Evolutionary conservation across 192 early-diverging fungal species (phyloP), one percentile per base, ranked within the genome.

Genomic region (Coemansia sp.): DNA sequence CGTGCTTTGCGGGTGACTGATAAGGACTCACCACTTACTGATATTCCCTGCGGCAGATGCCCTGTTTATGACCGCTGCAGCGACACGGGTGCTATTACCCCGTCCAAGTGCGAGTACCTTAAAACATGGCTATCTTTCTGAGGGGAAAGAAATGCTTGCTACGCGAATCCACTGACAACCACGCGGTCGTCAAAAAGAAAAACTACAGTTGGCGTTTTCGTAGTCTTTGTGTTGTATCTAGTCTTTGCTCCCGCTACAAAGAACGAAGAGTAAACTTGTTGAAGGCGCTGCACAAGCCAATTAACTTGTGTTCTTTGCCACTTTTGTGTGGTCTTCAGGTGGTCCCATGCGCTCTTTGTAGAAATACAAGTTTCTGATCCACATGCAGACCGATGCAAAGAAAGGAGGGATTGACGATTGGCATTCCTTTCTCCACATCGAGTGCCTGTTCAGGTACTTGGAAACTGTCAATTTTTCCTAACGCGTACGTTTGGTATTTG

Each of bases 31-130:
- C 86, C 88, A 11, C 79, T 87, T 67, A 88, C 90, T 26, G 92
- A 94, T 45, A 84, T 89, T 9, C 95, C 95, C 3, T 98, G 96
- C 66, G 96, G 96, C 6, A 84, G 80, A 28, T 98, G 96, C 64
- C 92, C 94, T 13, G 92, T 95, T 2, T 88, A 85, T 42, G 73
- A 86, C 36, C 89, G 91, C 55, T 97, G 95, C 76, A 80, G 75
- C 33, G 87, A 83, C 35, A 83, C 81, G 9, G 92, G 94, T 0
- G 84, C 88, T 3, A 83, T 97, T 52, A 89, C 87, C 21, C 94
- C 94, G 8, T 67, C 75, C 41, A 88, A 85, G 31, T 96, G 94
- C 80, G 79, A 82, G 28, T 97, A 97, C 67, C 90, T 88, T 61
- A 83, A 86, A 42, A 86, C 90, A 38, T 95, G 94, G 93, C 80